phyloP scores from a whole-genome alignment of 352 stramenopile species.

The Globisporangium heterothallicum region DNA sequence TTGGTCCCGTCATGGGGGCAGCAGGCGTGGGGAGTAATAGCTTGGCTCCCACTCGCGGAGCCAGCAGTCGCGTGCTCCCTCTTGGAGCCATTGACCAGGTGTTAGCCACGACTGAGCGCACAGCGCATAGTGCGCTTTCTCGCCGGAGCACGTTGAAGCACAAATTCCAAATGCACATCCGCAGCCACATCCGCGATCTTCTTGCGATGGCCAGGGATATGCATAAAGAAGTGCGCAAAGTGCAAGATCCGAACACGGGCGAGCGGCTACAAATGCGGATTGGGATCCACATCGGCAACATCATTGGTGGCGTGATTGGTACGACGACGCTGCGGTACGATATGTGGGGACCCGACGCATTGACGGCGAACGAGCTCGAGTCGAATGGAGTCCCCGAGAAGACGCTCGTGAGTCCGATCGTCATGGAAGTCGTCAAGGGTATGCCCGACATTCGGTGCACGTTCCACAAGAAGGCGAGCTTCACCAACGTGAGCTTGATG shows the following conservation, averaged over 20 bases:
- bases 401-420: conserved; percentile 72
- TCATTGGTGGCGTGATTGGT: conserved; percentile 85
- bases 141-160: conserved; percentile 70
- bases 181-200: conserved; percentile 74
- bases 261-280: conserved; percentile 85
- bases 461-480: conserved; percentile 76
- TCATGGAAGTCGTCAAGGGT: conserved; percentile 78
- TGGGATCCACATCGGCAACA: conserved; percentile 84
- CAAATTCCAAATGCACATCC: conserved; percentile 78
- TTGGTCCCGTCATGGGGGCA: conserved; percentile 39
- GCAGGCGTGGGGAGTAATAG: conserved; percentile 11
- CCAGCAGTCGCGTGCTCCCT: conserved; percentile 51
- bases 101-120: conserved; percentile 13
- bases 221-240: conserved; percentile 82
- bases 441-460: conserved; percentile 82
- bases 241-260: conserved; percentile 79
- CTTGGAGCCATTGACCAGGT: conserved; percentile 19
- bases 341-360: conserved; percentile 82
- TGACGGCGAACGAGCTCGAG: conserved; percentile 86
- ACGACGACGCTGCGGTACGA: conserved; percentile 85
- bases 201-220: conserved; percentile 82
- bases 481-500: conserved; percentile 80
- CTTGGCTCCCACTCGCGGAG: conserved; percentile 5
- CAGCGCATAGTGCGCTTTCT: conserved; percentile 13
- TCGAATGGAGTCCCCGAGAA: conserved; percentile 78